Base-by-base conservation (phyloP, 306 rosid species). In the Quercus dentata region DNA sequence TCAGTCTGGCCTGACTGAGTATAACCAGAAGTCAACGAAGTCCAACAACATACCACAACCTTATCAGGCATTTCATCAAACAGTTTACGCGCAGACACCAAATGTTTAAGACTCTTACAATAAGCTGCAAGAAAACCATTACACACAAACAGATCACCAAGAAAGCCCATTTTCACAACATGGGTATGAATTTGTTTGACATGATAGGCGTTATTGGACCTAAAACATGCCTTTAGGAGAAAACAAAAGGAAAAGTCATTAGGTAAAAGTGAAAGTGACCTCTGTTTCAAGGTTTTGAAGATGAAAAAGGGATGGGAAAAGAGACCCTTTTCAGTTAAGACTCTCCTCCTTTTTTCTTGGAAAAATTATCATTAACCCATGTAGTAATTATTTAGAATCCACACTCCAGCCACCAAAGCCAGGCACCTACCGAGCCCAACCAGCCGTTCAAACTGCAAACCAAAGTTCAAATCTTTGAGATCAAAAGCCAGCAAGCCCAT, bases 41-140 rank as follows among this genome's bases (percentile, higher is more conserved):
- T 87, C 90, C 94, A 90, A 62, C 91, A 78, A 61, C 79, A 78
- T 33, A 73, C 78, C 19, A 41, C 25, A 12, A 71, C 71, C 77
- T 71, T 87, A 12, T 87, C 79, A 18, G 92, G 81, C 89, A 85
- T 85, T 88, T 85, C 91, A 80, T 91, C 91, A 41, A 90, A 90
- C 88, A 88, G 30, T 69, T 80, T 80, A 15, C 79, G 87, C 0
- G 92, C 92, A 30, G 80, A 82, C 8, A 28, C 65, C 78, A 88
- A 56, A 72, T 85, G 80, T n/a, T 83, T 78, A 19, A 80, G 57
- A 5, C 87, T 81, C 41, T 64, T 82, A 0, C 90, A 85, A 21
- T 88, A 90, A 14, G 78, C 87, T 0, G 80, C 74, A 70, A 88
- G 82, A 76, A 90, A 67, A 4, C 83, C 89, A 64, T 82, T 87